A percentile compares a stretch with the other conserved stretches of the same genome.
phyloP scores from a whole-genome alignment of 75 land plant species.

The Sequoiadendron giganteum region DNA sequence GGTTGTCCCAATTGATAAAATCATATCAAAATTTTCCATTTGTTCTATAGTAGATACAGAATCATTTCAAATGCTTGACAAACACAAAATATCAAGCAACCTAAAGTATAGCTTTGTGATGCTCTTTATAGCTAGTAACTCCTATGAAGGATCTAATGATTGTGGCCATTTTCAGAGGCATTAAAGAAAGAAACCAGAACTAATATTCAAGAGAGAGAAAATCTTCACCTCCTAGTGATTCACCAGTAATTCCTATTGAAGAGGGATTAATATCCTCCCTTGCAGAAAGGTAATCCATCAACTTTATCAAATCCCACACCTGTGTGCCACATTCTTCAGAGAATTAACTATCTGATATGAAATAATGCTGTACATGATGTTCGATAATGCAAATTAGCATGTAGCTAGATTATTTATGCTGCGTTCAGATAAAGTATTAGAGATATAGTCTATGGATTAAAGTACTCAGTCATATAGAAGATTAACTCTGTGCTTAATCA shows the following conservation, averaged over 20 bases:
- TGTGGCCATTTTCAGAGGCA: neutral
- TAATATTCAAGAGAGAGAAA: neutral
- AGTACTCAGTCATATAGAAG: neutral
- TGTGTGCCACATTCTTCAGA: neutral
- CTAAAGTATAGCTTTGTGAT: neutral
- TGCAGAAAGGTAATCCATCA: conserved; percentile 74
- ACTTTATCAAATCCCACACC: conserved; percentile 92
- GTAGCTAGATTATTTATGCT: neutral
- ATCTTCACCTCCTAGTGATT: conserved; percentile 87
- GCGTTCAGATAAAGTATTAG: neutral
- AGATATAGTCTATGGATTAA: neutral
- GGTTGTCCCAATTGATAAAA: neutral
- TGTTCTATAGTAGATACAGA: neutral
- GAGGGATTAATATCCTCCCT: conserved; percentile 76
- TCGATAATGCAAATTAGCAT: neutral
- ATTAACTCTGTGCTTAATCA: neutral
- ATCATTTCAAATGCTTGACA: neutral
- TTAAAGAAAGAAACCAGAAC: neutral
- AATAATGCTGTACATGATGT: neutral
- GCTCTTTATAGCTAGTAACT: neutral
- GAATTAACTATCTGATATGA: neutral
- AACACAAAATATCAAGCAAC: neutral
- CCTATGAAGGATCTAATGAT: neutral
- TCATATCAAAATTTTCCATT: neutral
- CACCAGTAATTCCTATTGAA: conserved; percentile 87